These are phyloP conservation scores for Kwoniella bestiolae DNA, from an alignment of 768 basidiomycete genomes.

Conservation along the genomic window DNA sequence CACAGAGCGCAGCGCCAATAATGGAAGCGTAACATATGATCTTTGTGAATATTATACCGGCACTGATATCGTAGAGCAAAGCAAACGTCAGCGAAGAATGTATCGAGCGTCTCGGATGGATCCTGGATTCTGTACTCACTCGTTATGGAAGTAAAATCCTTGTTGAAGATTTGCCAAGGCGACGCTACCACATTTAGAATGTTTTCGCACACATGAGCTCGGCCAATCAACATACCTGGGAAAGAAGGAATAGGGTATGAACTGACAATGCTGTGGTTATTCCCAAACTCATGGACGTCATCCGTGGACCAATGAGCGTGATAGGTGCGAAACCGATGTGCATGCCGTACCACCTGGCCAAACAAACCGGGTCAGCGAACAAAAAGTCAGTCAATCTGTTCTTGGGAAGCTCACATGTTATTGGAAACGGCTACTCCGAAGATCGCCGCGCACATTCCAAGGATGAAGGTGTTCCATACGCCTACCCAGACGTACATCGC, in stretches of 20 bases:
- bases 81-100: too few species aligned
- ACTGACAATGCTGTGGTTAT: slow-evolving; percentile 46
- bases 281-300: slow-evolving; percentile 42
- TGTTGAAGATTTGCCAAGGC: slow-evolving; percentile 30
- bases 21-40: slow-evolving; percentile 29
- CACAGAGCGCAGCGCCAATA: slow-evolving; percentile 5
- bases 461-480: slow-evolving; percentile 38
- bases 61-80: neutral
- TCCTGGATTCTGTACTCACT: slow-evolving; percentile 15
- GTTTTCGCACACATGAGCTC: too few species aligned
- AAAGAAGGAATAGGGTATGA: neutral
- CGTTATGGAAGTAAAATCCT: slow-evolving; percentile 29
- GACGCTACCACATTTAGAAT: slow-evolving; percentile 8
- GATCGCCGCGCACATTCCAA: slow-evolving; percentile 39
- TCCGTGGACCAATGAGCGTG: slow-evolving; percentile 43
- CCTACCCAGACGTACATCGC: slow-evolving; percentile 24
- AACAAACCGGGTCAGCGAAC: neutral
- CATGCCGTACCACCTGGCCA: slow-evolving; percentile 42
- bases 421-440: slow-evolving; percentile 37
- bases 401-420: slow-evolving; percentile 37
- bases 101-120: too few species aligned
- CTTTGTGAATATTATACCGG: slow-evolving; percentile 8
- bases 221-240: neutral
- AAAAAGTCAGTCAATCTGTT: too few species aligned
- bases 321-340: slow-evolving; percentile 36